Percentiles rank a stretch among this genome's conserved stretches.
Conservation (phyloP, 148 eudicot genomes). For the Tetragonia tetragonoides region DNA sequence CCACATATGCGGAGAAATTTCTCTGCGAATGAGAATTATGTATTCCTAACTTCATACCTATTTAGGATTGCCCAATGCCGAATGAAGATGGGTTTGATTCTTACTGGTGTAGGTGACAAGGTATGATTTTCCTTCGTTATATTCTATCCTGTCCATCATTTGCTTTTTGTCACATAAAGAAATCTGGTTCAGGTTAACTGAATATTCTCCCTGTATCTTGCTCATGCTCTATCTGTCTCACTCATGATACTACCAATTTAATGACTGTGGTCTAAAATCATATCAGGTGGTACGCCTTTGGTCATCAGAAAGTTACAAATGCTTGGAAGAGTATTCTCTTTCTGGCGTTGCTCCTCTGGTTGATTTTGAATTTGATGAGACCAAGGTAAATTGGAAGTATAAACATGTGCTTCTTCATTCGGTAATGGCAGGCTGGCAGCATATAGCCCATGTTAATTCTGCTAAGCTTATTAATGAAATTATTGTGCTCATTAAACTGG, state of each 20-base stretch:
- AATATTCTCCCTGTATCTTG: neutral
- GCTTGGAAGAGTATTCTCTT: conserved; percentile 69
- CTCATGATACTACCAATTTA: neutral
- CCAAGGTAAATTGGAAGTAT: conserved; percentile 51
- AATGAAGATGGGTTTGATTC: conserved; percentile 78
- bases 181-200: neutral
- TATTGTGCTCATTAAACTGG: neutral
- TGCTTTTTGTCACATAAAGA: neutral
- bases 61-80: conserved; percentile 67
- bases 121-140: conserved; percentile 32
- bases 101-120: conserved; percentile 86
- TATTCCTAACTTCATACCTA: conserved; percentile 21
- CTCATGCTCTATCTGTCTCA: neutral
- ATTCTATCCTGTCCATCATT: conserved; percentile 9
- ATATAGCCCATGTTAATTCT: neutral
- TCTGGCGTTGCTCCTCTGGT: conserved; percentile 49
- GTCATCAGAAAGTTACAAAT: conserved; percentile 69
- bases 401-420: neutral
- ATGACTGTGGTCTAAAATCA: neutral
- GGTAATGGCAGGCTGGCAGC: neutral
- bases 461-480: neutral
- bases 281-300: conserved; percentile 86
- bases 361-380: conserved; percentile 94
- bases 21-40: neutral
- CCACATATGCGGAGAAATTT: neutral